Base-by-base conservation (phyloP, 768 basidiomycete species). In the Pleurotus tuber-regium region DNA sequence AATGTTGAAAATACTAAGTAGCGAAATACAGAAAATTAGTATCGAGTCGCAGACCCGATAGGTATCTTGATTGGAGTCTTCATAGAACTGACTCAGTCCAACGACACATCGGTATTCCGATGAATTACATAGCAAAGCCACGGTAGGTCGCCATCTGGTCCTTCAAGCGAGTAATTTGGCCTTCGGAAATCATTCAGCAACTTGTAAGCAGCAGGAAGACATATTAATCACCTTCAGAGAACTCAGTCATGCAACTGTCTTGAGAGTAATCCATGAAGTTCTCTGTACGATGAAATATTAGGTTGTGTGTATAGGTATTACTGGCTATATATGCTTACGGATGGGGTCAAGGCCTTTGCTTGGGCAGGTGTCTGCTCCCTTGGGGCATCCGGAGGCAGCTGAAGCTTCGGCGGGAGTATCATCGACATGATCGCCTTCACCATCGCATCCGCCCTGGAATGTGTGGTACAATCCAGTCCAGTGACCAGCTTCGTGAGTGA, bases 401-500 rank as follows among this genome's bases (percentile, higher is more conserved):
- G 63, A 67, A 1, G 71, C 61, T 61, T 79, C 79, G 16, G 76
- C 60, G 11, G 78, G 78, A 2, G 76, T 79, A 56, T 78, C 77
- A 10, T 59, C 59, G 50, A 80, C 76, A n/a, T 50, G 55, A 58
- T 80, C 78, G 25, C 76, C 78, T 33, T 66, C 43, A 54, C 55
- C 57, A 11, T 49, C 40, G 66, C 72, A 78, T 21, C 76, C 75
- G 31, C 77, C 76, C 59, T 83, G 75, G 75, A 80, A 82, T 21
- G 80, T 79, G 65, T 82, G 79, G 65, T 73, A 81, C 19, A 82
- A 69, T 21, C 81, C 80, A 52, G 79, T 65, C 80, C 81, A 83
- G 65, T 82, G 80, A 14, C 80, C 79, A 43, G 71, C 74, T 62
- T 83, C 82, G 59, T 83, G 82, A 14, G 74, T 78, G 54, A 77